Conservation (phyloP, 495 filamentous ascomycete species). For the Penicillium turbatum region DNA sequence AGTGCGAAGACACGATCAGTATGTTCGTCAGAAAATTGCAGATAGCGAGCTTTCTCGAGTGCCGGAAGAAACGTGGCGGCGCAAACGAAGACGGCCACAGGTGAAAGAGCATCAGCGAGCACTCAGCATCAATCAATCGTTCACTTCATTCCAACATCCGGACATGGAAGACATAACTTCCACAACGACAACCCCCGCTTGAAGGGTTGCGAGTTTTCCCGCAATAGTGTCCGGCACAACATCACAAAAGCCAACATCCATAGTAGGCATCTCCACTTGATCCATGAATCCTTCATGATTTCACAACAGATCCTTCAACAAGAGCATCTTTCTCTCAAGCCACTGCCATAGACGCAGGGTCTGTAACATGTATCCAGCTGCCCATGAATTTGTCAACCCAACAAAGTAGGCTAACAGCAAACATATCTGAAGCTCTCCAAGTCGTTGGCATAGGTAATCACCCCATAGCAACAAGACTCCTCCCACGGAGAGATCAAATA, state of each 20-base stretch:
- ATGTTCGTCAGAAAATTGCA: constrained; percentile 29
- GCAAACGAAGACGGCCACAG: constrained; percentile 24
- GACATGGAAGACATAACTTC: neutral
- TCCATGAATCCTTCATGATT: constrained; percentile 10
- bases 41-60: constrained; percentile 20
- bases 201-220: neutral
- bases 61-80: constrained; percentile 24
- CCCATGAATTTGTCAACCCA: neutral
- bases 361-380: constrained; percentile 7
- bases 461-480: constrained; percentile 18
- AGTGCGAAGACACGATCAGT: constrained; percentile 40
- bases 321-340: neutral
- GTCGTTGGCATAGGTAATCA: constrained; percentile 22
- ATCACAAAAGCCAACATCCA: constrained; percentile 10
- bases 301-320: constrained; percentile 11
- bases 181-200: neutral
- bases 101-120: constrained; percentile 63
- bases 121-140: constrained; percentile 50
- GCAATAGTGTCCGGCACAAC: neutral
- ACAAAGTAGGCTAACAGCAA: neutral
- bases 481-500: neutral
- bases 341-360: constrained; percentile 5
- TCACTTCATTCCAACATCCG: neutral
- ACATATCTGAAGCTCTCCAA: neutral
- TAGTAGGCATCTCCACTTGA: neutral